These are phyloP conservation scores for Hsuehochloa calcarea DNA, from an alignment of 176 grass and related monocot species.

Conservation along the genomic window DNA sequence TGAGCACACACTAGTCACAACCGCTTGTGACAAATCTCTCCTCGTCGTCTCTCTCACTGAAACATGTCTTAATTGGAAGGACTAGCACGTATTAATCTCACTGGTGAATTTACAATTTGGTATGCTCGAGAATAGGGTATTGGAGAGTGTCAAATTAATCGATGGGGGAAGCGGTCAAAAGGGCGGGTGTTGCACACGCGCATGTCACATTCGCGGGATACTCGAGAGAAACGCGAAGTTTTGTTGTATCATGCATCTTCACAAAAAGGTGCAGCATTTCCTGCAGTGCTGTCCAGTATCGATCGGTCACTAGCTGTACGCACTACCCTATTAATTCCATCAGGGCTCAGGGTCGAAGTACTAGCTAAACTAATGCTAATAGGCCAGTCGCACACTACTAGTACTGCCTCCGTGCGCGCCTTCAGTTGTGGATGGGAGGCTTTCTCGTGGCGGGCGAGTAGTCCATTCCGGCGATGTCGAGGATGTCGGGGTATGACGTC, in stretches of 20 bases:
- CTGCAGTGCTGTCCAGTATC: conserved; percentile 72
- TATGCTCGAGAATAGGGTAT: no score
- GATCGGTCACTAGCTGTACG: conserved; percentile 39
- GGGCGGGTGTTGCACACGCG: not conserved
- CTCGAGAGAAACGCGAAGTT: conserved; percentile 37
- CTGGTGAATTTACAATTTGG: no score
- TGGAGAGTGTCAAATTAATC: not conserved
- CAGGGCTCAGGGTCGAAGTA: not conserved
- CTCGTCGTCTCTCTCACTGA: not conserved
- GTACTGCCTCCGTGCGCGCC: no score
- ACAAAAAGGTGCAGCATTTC: conserved; percentile 93
- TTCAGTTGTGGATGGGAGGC: conserved; percentile 95
- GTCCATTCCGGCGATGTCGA: conserved; percentile 95
- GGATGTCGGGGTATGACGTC: conserved; percentile 48
- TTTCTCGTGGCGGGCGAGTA: conserved; percentile 85
- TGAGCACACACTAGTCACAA: not conserved
- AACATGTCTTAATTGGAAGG: not conserved
- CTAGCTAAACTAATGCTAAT: conserved; percentile 15
- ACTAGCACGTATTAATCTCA: not conserved
- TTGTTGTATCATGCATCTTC: conserved; percentile 40
- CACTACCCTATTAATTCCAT: conserved; percentile 52
- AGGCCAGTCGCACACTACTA: conserved; percentile 9
- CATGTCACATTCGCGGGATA: conserved; percentile 32
- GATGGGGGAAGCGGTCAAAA: conserved; percentile 18
- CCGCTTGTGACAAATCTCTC: conserved; percentile 24